Base-by-base conservation (phyloP, 768 basidiomycete species). In the Cystobasidium tubakii region DNA sequence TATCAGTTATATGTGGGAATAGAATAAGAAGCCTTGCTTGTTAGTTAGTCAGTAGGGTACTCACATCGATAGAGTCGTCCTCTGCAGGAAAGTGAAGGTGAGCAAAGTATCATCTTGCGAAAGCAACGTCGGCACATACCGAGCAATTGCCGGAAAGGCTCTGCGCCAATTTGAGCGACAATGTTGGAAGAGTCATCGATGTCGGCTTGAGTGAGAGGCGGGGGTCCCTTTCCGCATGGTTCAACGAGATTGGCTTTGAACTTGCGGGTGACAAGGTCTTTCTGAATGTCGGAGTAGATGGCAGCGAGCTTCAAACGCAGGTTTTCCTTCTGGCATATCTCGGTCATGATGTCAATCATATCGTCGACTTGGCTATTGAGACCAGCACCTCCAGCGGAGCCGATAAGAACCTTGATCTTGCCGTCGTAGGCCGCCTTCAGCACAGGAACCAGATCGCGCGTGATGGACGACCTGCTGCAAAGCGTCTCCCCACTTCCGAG, bases 361-460 rank as follows among this genome's bases (percentile, higher is more conserved):
- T 65, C 63, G 23, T 65, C 63, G 34, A 65, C 63, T 43, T 65
- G 63, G 36, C 43, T 65, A 29, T 65, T 65, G 34, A 44, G 34
- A 2, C 63, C 63, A 39, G 63, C 63, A 9, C 63, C 63, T 39
- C 63, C 63, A 23, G 63, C 63, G 3, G 63, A 65, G 13, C 63
- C 43, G 63, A 65, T 44, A 36, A 65, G 63, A 4, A 65, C 63
- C 63, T 65, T 65, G 63, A 65, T 65, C 23, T 65, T 65, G 39
- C 63, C 33, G 23, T 65, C 34, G 23, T 39, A 65, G 12, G 63
- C 4, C 4, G 43, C 63, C 34, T 42, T 60, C 33, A 65, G 25
- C 23, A 65, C 43, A 27, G 63, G 63, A 12, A 15, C 23, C 4
- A 65, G 43, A 29, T 65, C 63, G 63, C 63, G 63, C 10, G 39